These are phyloP conservation scores for Macrolepiota dolichaula DNA, from an alignment of 768 basidiomycete genomes.

Conservation along the genomic window DNA sequence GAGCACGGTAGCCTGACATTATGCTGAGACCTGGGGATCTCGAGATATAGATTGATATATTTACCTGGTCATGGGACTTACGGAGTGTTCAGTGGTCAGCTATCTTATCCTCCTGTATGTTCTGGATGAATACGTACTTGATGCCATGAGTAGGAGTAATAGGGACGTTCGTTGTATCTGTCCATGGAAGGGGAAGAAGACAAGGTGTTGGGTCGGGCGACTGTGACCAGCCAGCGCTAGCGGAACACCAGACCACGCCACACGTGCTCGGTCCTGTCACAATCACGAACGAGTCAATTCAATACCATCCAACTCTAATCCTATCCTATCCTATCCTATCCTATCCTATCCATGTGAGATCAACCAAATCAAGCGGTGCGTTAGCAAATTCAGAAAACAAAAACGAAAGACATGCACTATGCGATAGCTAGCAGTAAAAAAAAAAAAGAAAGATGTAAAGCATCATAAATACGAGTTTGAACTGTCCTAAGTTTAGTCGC, in stretches of 20 bases:
- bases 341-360: not conserved
- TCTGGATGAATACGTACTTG: constrained; percentile 49
- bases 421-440: not conserved
- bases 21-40: constrained; percentile 13
- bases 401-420: constrained; percentile 4
- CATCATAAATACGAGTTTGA: not conserved
- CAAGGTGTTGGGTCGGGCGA: constrained; percentile 6
- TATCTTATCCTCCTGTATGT: constrained; percentile 16
- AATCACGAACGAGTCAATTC: not conserved
- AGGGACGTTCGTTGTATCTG: constrained; percentile 34
- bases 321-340: not conserved
- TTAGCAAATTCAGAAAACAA: not conserved
- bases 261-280: constrained; percentile 3
- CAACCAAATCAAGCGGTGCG: not conserved
- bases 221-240: constrained; percentile 15
- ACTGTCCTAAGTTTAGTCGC: too few relatives aligned
- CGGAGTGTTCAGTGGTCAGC: constrained; percentile 7
- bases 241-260: constrained; percentile 11
- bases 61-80: constrained; percentile 87
- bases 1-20: constrained; percentile 66
- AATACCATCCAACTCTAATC: not conserved
- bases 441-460: constrained; percentile 1
- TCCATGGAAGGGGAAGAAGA: constrained; percentile 28
- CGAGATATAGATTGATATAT: not conserved
- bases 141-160: constrained; percentile 77